Evolutionary conservation across 768 basidiomycete genomes (phyloP), one percentile per base, ranked within the genome.

Genomic region (Leccinum subgranulosum): DNA sequence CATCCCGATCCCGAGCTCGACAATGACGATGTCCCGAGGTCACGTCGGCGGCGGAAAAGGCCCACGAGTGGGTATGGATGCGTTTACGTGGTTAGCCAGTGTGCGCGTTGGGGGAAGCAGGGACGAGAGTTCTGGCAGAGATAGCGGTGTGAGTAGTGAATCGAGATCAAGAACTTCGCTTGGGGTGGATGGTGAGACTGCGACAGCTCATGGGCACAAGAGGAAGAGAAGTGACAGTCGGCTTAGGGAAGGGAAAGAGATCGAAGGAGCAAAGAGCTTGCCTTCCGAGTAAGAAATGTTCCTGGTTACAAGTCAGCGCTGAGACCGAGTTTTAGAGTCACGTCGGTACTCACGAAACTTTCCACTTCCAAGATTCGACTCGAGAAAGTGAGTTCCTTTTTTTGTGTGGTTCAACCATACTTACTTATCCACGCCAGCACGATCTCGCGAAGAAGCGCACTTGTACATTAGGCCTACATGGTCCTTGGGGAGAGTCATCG

Each of bases 401-500:
- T 52, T 64, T 15, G 31, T 43, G 11, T 11, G 21, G 4, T 33
- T 31, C 6, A 46, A 19, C 6, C 8, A n/a, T 25, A 25, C 68
- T 62, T 25, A 25, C 68, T 62, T 6, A 62, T 29, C 17, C 48
- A 43, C 50, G 51, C 3, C 61, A 88, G 86, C 83, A 84, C 47
- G 88, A 90, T 54, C 74, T 89, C 39, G 77, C 79, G 8, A 89
- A 88, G 68, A 85, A 81, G 63, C 84, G 92, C 10, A 88, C 85
- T 14, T 91, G 92, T 63, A 94, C 92, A 2, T 78, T 97, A 49
- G 90, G 92, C 4, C 75, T 98, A 45, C 85, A 92, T 60, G 92
- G 92, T 2, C 94, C 93, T 3, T 95, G 94, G 94, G 92, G 90
- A n/a, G 88, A 88, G 55, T 83, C 81, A 0, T 87, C 86, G 11